phyloP scores from a whole-genome alignment of 1,284 basidiomycete species.

The Caloboletus inedulis region DNA sequence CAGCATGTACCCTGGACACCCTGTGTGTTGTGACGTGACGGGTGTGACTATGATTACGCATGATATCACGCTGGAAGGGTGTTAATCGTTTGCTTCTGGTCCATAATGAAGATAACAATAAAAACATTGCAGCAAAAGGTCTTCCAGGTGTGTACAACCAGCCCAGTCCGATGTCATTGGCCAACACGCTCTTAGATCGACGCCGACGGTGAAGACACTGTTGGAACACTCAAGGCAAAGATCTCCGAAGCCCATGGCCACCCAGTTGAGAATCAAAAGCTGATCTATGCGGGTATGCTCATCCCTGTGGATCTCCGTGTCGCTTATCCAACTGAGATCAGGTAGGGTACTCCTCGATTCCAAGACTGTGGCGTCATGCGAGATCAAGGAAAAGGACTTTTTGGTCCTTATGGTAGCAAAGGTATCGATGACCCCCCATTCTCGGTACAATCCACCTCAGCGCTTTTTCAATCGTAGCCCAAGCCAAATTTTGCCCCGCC shows the following conservation, averaged over 20 bases:
- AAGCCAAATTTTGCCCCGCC: conserved; percentile 47
- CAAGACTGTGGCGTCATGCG: conserved; percentile 84
- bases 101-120: conserved; percentile 86
- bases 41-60: conserved; percentile 22
- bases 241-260: conserved; percentile 80
- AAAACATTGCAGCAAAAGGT: conserved; percentile 93
- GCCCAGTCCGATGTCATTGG: background rate
- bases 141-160: conserved; percentile 53
- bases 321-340: conserved; percentile 32
- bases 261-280: conserved; percentile 76
- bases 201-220: conserved; percentile 72
- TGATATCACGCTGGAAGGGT: conserved; percentile 17
- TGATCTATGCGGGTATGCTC: conserved; percentile 86
- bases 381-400: conserved; percentile 99
- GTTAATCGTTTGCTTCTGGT: conserved; percentile 18
- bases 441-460: conserved; percentile 6
- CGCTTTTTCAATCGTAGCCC: conserved; percentile 39
- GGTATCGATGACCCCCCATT: conserved; percentile 43
- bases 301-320: conserved; percentile 8
- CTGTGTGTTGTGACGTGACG: conserved; percentile 20
- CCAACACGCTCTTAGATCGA: conserved; percentile 59
- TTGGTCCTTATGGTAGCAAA: conserved; percentile 98
- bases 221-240: conserved; percentile 82
- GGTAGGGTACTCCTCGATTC: conserved; percentile 92
- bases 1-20: conserved; percentile 26